Evolutionary conservation across 768 basidiomycete species (phyloP), one percentile per base, ranked within the genome.

Genomic region (Pisolithus tinctorius): DNA sequence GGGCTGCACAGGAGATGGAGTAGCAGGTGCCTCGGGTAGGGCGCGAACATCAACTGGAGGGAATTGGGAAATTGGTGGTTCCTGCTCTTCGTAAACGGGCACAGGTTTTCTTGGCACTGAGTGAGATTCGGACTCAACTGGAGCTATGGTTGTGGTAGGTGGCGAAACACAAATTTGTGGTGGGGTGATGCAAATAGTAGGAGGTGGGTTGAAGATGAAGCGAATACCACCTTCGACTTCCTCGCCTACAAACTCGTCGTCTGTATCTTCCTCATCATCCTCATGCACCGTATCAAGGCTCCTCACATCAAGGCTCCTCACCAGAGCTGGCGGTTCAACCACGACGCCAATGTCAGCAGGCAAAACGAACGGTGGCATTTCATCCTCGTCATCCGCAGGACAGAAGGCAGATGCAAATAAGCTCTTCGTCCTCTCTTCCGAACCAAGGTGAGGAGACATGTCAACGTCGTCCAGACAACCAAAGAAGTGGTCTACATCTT

Each of bases 401-500:
- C 50, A 74, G 71, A 65, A 84, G 68, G 39, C 72, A 74, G 60
- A 73, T 1, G 82, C 71, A 59, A 88, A 89, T 20, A 81, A 58
- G 49, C 70, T 74, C 66, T 82, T 84, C 64, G 74, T 79, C 62
- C 71, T 76, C 63, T 85, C 84, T 43, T 63, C 54, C 60, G 55
- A 72, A 68, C 42, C 71, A 70, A 45, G 61, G 63, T 61, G 71
- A 6, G 82, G 81, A 0, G 77, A 71, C 39, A 76, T 74, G 56
- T 79, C 77, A 37, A 80, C 68, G 45, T 79, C 78, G 43, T 76
- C 77, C 55, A 79, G 59, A 50, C 87, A 91, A 40, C 79, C 82
- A 58, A 91, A 91, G 75, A 91, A 91, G 31, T 74, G 76, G 62
- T 91, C 88, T 8, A 86, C 71, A n/a, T 82, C 78, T 17, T 79